Percentiles rank a stretch among this genome's conserved stretches.
phyloP scores from a whole-genome alignment of 2,329 filamentous ascomycete genomes.

The Fusarium zealandicum region DNA sequence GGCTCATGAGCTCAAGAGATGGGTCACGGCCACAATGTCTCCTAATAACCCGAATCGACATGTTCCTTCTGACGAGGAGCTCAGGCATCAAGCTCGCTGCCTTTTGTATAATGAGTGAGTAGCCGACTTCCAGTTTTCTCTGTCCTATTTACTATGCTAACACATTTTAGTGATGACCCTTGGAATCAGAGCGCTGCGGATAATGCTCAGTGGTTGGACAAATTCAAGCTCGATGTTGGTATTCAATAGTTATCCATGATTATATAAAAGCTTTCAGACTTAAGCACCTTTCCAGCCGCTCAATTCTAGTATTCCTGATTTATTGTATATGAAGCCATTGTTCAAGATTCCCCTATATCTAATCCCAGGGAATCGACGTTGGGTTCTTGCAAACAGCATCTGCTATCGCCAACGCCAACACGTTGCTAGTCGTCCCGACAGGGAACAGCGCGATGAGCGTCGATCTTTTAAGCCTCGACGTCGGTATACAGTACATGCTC shows the following conservation, averaged over 20 bases:
- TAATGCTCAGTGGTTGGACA: slow-evolving; percentile 62
- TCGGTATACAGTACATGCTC: no score
- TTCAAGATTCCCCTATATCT: no score
- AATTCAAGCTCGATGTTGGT: slow-evolving; percentile 62
- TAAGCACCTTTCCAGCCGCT: no score
- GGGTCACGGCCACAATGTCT: slow-evolving; percentile 43
- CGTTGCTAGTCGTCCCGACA: no score
- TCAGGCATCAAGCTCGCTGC: slow-evolving; percentile 45
- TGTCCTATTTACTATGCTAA: not conserved
- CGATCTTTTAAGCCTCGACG: no score
- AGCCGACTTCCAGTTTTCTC: not conserved
- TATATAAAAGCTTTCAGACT: no score
- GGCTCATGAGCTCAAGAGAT: slow-evolving; percentile 38
- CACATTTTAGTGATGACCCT: slow-evolving; percentile 57
- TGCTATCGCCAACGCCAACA: no score
- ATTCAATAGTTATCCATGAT: slow-evolving; percentile 40
- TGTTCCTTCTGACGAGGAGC: slow-evolving; percentile 48
- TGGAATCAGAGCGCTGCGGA: slow-evolving; percentile 66
- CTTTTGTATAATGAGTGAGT: slow-evolving; percentile 46
- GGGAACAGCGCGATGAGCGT: no score
- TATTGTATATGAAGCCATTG: no score
- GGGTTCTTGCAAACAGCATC: no score
- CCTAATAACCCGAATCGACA: slow-evolving; percentile 44
- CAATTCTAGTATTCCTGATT: no score
- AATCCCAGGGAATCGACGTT: no score